phyloP scores from a whole-genome alignment of 768 basidiomycete genomes.

The Xanthoconium purpureum region DNA sequence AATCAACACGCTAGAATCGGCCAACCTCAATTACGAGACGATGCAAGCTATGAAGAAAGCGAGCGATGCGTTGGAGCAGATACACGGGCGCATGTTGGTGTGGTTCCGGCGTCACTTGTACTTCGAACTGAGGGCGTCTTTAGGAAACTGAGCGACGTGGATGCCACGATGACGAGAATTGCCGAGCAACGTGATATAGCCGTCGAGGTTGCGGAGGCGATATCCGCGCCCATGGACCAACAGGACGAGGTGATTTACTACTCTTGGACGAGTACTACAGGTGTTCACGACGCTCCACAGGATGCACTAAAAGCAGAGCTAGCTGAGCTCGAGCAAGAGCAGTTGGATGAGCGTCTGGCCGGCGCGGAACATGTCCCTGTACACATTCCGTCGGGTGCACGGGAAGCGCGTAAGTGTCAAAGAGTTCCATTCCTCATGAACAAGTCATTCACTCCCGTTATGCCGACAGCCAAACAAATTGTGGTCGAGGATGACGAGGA shows the following conservation, averaged over 20 bases:
- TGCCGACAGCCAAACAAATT: slow-evolving; percentile 30
- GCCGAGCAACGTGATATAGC: slow-evolving; percentile 90
- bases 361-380: slow-evolving; percentile 89
- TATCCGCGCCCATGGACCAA: slow-evolving; percentile 67
- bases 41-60: slow-evolving; percentile 98
- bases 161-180: slow-evolving; percentile 81
- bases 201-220: slow-evolving; percentile 86
- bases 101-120: not conserved
- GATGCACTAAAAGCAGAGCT: slow-evolving; percentile 78
- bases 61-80: slow-evolving; percentile 80
- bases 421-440: not conserved
- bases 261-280: not conserved
- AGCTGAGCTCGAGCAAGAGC: slow-evolving; percentile 84
- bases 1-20: slow-evolving; percentile 94
- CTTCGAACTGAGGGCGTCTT: not conserved
- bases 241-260: slow-evolving; percentile 67
- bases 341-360: slow-evolving; percentile 77
- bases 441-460: slow-evolving; percentile 4
- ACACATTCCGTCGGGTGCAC: slow-evolving; percentile 68
- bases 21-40: slow-evolving; percentile 96
- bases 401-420: slow-evolving; percentile 47
- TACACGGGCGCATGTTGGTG: slow-evolving; percentile 87
- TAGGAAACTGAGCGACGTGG: slow-evolving; percentile 87
- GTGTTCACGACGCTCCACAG: slow-evolving; percentile 39
- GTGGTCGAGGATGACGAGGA: slow-evolving; percentile 89